Base-by-base conservation (phyloP, 169 alveolate species). In the Babesia bigemina region DNA sequence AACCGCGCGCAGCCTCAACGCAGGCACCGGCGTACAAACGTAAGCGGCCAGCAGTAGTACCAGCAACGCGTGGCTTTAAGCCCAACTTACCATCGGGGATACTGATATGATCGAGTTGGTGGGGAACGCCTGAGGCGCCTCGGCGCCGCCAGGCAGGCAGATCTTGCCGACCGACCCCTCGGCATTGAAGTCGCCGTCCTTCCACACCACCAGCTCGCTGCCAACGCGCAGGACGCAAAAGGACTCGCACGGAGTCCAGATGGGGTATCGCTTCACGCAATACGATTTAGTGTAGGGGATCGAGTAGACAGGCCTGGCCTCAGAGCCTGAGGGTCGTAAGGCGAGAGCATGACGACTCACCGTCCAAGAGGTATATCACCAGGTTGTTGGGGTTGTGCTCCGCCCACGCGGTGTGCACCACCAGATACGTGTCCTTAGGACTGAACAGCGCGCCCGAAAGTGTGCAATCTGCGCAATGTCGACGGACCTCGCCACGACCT, bases 201-300 rank as follows among this genome's bases (percentile, higher is more conserved):
- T 70, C 85, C 84, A 81, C 4, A 81, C 81, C 33, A 69, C 17
- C 13, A 81, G 17, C 16, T 72, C 79, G 29, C 55, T 33, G 55
- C 33, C 50, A 0, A 81, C 87, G 28, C 88, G 65, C 47, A 81
- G 17, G 19, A 65, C 48, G 72, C 88, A 81, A 26, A 55, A 81
- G 11, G 62, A 50, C 45, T 81, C 88, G 26, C 76, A 70, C 22
- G 75, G 63, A 0, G 88, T 81, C 88, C 88, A 81, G 21, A 74
- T 33, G 6, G 88, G 88, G 48, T 69, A 81, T 9, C 88, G 44
- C 61, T 70, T 81, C 21, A 81, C 79, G 49, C 44, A 22, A 55
- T 81, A 81, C 17, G 88, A 66, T 52, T 81, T 81, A n/a, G 67
- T 58, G 52, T 81, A 81, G 19, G 84, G 78, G 19, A 63, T 48